These are phyloP conservation scores for Coemansia javaensis DNA, from an alignment of 192 early-diverging fungal genomes.

Conservation along the genomic window DNA sequence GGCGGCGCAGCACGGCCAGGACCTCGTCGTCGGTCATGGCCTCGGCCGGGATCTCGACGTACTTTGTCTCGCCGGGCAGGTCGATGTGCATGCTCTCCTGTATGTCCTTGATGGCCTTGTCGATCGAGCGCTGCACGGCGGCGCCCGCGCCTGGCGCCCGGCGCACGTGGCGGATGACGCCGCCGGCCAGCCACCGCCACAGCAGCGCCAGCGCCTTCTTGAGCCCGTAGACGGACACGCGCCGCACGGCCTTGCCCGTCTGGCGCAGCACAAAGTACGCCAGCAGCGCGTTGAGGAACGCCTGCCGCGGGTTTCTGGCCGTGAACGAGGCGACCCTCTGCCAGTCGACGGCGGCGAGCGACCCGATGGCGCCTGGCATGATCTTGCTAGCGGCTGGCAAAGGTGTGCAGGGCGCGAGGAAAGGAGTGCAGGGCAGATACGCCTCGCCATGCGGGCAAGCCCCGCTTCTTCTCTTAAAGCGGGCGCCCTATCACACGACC, in stretches of 20 bases:
- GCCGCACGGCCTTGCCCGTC: conserved; percentile 15
- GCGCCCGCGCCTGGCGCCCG: conserved; percentile 52
- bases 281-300: conserved; percentile 30
- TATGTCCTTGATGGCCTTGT: conserved; percentile 73
- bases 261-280: conserved; percentile 45
- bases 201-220: conserved; percentile 14
- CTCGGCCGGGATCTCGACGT: conserved; percentile 58
- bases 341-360: conserved; percentile 46
- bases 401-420: neutral
- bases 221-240: conserved; percentile 36
- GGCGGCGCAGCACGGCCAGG: conserved; percentile 57
- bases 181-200: conserved; percentile 28
- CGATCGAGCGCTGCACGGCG: conserved; percentile 70
- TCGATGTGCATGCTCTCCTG: conserved; percentile 69
- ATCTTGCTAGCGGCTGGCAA: neutral
- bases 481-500: too few relatives aligned
- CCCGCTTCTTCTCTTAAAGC: too few relatives aligned
- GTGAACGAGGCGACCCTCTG: conserved; percentile 28
- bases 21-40: conserved; percentile 63
- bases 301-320: conserved; percentile 37
- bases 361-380: conserved; percentile 43
- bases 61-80: conserved; percentile 59
- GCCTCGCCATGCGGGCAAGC: too few relatives aligned
- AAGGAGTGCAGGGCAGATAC: too few relatives aligned
- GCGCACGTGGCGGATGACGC: conserved; percentile 28